Evolutionary conservation across 2,329 filamentous ascomycete species (phyloP).

Genomic region (Cladosporium sp.): DNA sequence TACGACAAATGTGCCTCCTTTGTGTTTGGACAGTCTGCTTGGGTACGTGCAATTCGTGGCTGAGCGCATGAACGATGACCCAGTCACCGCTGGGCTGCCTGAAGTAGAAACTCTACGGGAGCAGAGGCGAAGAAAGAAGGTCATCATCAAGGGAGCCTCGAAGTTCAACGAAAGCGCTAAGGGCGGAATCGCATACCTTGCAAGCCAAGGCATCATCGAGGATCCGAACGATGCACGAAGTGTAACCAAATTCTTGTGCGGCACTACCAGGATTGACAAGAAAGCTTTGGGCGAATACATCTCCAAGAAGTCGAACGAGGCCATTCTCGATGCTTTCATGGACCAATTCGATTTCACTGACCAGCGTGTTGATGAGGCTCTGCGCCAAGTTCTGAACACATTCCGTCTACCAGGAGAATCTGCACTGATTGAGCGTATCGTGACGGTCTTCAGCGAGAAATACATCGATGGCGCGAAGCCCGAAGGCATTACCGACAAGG

Average conservation of each 20-base stretch:
- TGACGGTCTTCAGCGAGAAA: conserved; percentile 80
- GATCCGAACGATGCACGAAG: conserved; percentile 68
- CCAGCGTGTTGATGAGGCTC: conserved; percentile 83
- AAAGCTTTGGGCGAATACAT: conserved; percentile 87
- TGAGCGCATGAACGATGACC: conserved; percentile 72
- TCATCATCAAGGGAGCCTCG: conserved; percentile 79
- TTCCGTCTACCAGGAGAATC: conserved; percentile 95
- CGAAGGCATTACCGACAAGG: conserved; percentile 74
- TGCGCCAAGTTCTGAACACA: conserved; percentile 79
- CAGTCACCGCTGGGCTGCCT: conserved; percentile 61
- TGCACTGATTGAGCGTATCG: conserved; percentile 85
- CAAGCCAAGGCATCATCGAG: conserved; percentile 79
- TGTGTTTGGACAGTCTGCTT: conserved; percentile 87
- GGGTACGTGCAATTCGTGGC: conserved; percentile 90
- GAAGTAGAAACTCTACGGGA: conserved; percentile 62
- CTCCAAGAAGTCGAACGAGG: conserved; percentile 83
- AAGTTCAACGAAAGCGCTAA: conserved; percentile 97
- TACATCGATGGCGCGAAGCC: conserved; percentile 70
- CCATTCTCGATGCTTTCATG: conserved; percentile 79
- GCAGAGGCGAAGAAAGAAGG: conserved; percentile 74
- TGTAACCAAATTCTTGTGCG: conserved; percentile 82
- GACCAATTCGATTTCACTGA: conserved; percentile 81
- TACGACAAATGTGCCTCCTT: conserved; percentile 91
- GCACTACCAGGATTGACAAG: conserved; percentile 84
- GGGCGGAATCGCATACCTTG: conserved; percentile 78